phyloP scores from a whole-genome alignment of 805 yeast genomes.

The Hanseniaspora jakobsenii region DNA sequence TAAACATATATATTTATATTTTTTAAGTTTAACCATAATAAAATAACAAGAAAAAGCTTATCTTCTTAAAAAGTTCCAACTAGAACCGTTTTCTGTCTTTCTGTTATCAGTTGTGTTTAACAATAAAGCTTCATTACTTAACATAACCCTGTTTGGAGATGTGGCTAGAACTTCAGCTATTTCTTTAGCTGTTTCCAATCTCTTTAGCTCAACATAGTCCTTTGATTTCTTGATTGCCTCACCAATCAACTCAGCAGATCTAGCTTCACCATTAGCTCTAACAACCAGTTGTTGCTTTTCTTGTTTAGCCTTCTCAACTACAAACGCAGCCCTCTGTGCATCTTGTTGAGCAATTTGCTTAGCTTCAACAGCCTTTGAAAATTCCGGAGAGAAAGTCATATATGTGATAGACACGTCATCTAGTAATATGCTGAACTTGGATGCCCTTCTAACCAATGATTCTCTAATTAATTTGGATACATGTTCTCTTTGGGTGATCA shows the following conservation, averaged over 20 bases:
- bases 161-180: constrained; percentile 74
- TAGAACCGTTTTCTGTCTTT: too few relatives aligned
- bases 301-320: constrained; percentile 93
- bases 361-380: constrained; percentile 94
- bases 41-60: too few relatives aligned
- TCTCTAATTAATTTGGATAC: constrained; percentile 87
- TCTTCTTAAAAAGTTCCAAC: too few relatives aligned
- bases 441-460: constrained; percentile 79
- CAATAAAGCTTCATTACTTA: constrained; percentile 84
- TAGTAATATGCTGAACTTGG: constrained; percentile 69
- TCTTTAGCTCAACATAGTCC: constrained; percentile 92
- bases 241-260: constrained; percentile 95
- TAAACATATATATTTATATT: too few relatives aligned
- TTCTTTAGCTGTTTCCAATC: constrained; percentile 93
- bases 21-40: too few relatives aligned
- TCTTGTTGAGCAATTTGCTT: constrained; percentile 99
- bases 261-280: constrained; percentile 96
- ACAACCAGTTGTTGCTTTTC: constrained; percentile 96
- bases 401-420: constrained; percentile 94
- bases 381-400: constrained; percentile 97
- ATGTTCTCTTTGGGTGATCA: constrained; percentile 97
- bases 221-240: constrained; percentile 94
- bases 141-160: constrained; percentile 83
- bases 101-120: constrained; percentile 80
- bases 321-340: constrained; percentile 94